Base-by-base conservation (phyloP, 2,329 filamentous ascomycete genomes). In the Didymella pinodella region DNA sequence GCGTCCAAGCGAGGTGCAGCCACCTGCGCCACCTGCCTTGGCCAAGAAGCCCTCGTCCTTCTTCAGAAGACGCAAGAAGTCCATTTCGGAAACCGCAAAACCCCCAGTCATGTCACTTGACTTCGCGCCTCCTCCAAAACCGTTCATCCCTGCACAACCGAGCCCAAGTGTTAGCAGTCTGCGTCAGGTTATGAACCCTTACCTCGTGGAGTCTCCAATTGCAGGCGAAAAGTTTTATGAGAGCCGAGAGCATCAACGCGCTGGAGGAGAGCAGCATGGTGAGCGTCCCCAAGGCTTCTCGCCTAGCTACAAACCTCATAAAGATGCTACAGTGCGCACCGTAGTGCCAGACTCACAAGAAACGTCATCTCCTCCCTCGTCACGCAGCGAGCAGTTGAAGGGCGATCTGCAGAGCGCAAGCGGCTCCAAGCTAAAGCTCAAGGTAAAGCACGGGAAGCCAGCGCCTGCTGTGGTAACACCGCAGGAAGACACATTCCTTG, bases 31-130 rank as follows among this genome's bases (percentile, higher is more conserved):
- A 48, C 69, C 65, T 25, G 70, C 72, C 3, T 80, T 97, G 50
- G 90, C 91, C 69, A 97, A 97, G 82, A 97, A 97, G 77, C 87
- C 92, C 4, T 96, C 94, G 0, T 94, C 92, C 0, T 98, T 99
- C 80, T 98, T 98, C 80, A 86, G 95, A 62, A 86, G 95, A 59
- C 86, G 93, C 63, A 98, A 98, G 85, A 96, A 94, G 84, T 97
- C 93, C 5, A 79, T 92, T 32, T 86, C 87, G 14, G 93, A 96
- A 63, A 74, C 77, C 44, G 83, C 86, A 22, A 84, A 84, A 38
- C 87, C 90, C 32, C 87, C 89, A 8, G 77, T 88, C 29, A 85
- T 76, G 63, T 77, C 82, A 43, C 66, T 80, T 28, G 77, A 79
- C 36, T 69, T 81, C 34, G 77, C 75, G 11, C 64, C 65, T 43